Evolutionary conservation across 106 monocot genomes (phyloP), one percentile per base, ranked within the genome.

Genomic region (Iris macrosiphon): DNA sequence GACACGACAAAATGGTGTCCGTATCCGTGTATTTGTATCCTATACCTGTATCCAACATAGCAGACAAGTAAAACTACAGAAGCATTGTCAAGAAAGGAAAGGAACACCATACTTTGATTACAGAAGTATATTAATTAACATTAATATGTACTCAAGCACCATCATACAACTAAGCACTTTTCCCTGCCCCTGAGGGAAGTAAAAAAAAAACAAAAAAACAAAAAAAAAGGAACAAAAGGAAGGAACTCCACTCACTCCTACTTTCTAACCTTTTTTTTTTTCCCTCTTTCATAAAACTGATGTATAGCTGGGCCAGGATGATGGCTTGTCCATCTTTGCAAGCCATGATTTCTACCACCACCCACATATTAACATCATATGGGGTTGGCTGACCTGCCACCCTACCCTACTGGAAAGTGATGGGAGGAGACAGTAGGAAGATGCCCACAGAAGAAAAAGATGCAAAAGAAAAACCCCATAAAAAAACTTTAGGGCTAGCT

Each of bases 291-390:
- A n/a, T 57, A 37, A 39, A 14, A 24, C 13, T 18, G 23, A 21
- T 24, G n/a, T 54, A 19, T 31, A 7, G 22, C 26, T 3, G 11
- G 17, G 45, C 44, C 17, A 45, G n/a, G 16, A 32, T 43, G 29
- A 18, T 21, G 52, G 53, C 64, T 53, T 50, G 24, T 40, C 70
- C 65, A 74, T 44, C 70, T 71, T 53, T 75, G 66, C 61, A 81
- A 81, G 69, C 63, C 68, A 87, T 81, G 71, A 79, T 74, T 72
- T 77, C 73, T 65, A 66, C 74, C 74, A 81, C 52, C n/a, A 31
- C 35, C 26, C 44, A 40, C 41, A 65, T 52, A 58, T 47, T 16
- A 37, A 64, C 67, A 78, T 59, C 61, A 76, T 56, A 55, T 52
- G 63, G 72, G 37, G n/a, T 6, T 39, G 32, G 54, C 31, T 73